A percentile compares a stretch with the other conserved stretches of the same genome.
Conservation (phyloP, 805 yeast genomes). For the Yarrowia sp. region DNA sequence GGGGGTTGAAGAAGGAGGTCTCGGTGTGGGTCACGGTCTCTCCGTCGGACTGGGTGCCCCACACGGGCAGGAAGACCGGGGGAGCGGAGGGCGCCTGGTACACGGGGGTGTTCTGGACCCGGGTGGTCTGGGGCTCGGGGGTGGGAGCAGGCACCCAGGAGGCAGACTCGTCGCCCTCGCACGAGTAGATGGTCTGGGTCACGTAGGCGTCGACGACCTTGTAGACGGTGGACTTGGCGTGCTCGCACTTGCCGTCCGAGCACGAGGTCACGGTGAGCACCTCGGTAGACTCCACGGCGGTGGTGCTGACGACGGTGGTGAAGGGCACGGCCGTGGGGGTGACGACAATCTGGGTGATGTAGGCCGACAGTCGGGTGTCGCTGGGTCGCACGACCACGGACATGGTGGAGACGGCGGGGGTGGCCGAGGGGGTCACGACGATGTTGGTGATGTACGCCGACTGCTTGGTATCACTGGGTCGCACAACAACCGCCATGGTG, state of each 20-base stretch:
- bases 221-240: constrained; percentile 25
- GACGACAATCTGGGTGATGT: constrained; percentile 24
- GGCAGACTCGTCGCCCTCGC: constrained; percentile 17
- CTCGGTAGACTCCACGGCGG: constrained; percentile 28
- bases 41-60: constrained; percentile 36
- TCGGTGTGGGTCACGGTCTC: constrained; percentile 27
- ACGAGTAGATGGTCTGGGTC: constrained; percentile 31
- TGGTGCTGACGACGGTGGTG: constrained; percentile 9
- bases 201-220: constrained; percentile 26
- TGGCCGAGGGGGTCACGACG: constrained; percentile 19
- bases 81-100: constrained; percentile 38
- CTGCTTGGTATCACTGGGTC: constrained; percentile 12
- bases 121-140: constrained; percentile 8
- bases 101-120: constrained; percentile 17
- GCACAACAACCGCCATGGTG: constrained; percentile 27
- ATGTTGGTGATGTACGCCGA: constrained; percentile 38
- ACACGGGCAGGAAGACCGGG: constrained; percentile 31
- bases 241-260: constrained; percentile 24
- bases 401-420: constrained; percentile 13
- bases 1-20: constrained; percentile 32
- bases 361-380: constrained; percentile 17
- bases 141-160: constrained; percentile 20
- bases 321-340: constrained; percentile 32
- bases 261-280: constrained; percentile 22
- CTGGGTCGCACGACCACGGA: constrained; percentile 24